phyloP scores from a whole-genome alignment of 2,329 filamentous ascomycete species.

The Pseudovirgaria hyperparasitica region DNA sequence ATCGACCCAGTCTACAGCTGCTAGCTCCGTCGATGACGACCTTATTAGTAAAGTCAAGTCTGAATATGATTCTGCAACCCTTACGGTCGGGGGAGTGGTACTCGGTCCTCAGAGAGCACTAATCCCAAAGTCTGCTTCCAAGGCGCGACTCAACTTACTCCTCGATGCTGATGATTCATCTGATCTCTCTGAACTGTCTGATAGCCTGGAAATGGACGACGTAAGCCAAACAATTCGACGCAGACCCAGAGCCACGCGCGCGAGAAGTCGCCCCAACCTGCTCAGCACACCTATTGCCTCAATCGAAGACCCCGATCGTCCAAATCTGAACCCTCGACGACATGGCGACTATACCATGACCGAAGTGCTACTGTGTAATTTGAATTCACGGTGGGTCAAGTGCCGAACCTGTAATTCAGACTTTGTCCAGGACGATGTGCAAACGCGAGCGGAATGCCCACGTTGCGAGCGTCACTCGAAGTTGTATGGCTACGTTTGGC shows the following conservation, averaged over 20 bases:
- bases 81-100: constrained; percentile 6
- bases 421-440: constrained; percentile 83
- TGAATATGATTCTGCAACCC: constrained; percentile 5
- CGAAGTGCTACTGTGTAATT: constrained; percentile 58
- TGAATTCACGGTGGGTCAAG: constrained; percentile 71
- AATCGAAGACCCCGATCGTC: constrained; percentile 10
- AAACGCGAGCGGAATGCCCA: constrained; percentile 76
- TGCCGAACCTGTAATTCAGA: constrained; percentile 71
- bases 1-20: constrained; percentile 23
- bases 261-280: constrained; percentile 9
- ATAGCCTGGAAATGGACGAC: constrained; percentile 25
- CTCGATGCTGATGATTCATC: constrained; percentile 17
- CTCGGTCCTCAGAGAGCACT: constrained; percentile 11
- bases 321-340: constrained; percentile 17
- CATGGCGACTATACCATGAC: constrained; percentile 63
- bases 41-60: constrained; percentile 4
- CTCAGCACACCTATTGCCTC: constrained; percentile 18
- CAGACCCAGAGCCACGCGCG: constrained; percentile 19
- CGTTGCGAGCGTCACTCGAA: constrained; percentile 93
- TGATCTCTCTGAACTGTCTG: constrained; percentile 27
- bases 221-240: constrained; percentile 21
- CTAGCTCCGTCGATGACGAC: constrained; percentile 25
- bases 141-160: constrained; percentile 15
- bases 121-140: constrained; percentile 16
- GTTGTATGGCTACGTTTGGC: constrained; percentile 90